A percentile compares a stretch with the other conserved stretches of the same genome.
These are phyloP conservation scores for Diplodia sapinea DNA, from an alignment of 2,329 filamentous ascomycete species.

Conservation along the genomic window DNA sequence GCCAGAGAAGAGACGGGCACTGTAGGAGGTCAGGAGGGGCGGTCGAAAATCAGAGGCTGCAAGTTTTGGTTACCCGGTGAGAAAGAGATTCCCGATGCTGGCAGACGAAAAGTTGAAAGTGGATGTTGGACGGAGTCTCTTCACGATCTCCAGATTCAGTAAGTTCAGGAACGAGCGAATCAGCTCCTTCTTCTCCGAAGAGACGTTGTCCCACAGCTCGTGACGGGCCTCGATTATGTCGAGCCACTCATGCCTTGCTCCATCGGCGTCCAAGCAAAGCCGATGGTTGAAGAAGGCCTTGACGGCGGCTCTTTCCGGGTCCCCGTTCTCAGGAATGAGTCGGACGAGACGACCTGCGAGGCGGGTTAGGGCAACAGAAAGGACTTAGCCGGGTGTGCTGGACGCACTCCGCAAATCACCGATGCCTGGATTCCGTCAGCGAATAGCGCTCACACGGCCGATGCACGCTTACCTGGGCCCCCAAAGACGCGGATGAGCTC, in stretches of 20 bases:
- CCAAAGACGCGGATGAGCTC: conserved; percentile 95
- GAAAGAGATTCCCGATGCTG: conserved; percentile 58
- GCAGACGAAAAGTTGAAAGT: conserved; percentile 58
- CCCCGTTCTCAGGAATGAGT: conserved; percentile 73
- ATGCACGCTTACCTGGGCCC: conserved; percentile 71
- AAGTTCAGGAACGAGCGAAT: conserved; percentile 58
- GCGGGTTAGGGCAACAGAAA: conserved; percentile 24
- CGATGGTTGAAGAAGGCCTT: conserved; percentile 88
- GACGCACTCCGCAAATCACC: conserved; percentile 75
- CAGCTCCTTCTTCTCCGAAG: conserved; percentile 58
- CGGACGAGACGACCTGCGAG: conserved; percentile 79
- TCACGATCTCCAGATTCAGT: conserved; percentile 58
- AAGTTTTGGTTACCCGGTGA: conserved; percentile 53
- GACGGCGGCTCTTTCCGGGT: conserved; percentile 69
- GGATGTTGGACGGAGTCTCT: conserved; percentile 53
- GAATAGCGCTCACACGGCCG: background rate
- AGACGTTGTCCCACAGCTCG: conserved; percentile 68
- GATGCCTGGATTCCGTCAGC: conserved; percentile 54
- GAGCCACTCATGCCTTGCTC: conserved; percentile 81
- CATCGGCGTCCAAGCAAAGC: conserved; percentile 65
- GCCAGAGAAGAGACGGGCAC: conserved; percentile 84
- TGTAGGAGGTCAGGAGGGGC: conserved; percentile 57
- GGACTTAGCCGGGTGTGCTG: background rate
- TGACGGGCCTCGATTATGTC: conserved; percentile 86
- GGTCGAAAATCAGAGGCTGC: conserved; percentile 49